phyloP scores from a whole-genome alignment of 2,329 filamentous ascomycete species.

The Apiospora sp. region DNA sequence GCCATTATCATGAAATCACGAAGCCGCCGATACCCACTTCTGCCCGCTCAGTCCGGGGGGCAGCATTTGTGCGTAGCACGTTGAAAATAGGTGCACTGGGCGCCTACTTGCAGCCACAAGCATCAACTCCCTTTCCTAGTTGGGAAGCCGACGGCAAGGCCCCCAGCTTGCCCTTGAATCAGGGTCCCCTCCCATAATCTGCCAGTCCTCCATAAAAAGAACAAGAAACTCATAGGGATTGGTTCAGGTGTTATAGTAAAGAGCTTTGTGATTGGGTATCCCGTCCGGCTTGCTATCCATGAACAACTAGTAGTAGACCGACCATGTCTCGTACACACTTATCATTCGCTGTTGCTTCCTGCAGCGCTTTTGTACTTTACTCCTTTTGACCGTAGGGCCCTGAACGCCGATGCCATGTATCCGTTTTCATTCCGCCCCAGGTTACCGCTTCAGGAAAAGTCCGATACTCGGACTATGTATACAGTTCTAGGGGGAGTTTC shows the following conservation, averaged over 20 bases:
- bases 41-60: neutral
- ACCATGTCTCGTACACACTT: slow-evolving; percentile 19
- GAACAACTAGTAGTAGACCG: slow-evolving; percentile 10
- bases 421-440: neutral
- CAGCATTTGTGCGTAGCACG: neutral
- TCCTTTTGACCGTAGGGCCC: slow-evolving; percentile 4
- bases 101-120: slow-evolving; percentile 20
- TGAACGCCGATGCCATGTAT: neutral
- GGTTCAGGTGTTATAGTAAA: neutral
- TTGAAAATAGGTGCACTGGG: neutral
- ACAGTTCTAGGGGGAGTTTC: neutral
- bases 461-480: neutral
- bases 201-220: neutral
- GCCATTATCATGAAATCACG: neutral
- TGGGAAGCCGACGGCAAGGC: neutral
- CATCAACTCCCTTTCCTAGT: neutral
- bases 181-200: neutral
- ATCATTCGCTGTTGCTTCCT: slow-evolving; percentile 20
- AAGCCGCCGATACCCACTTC: slow-evolving; percentile 20
- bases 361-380: neutral
- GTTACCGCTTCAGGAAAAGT: neutral
- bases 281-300: slow-evolving; percentile 1
- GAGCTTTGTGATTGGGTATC: slow-evolving; percentile 6
- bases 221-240: neutral
- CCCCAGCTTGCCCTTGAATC: neutral